Percentiles rank a stretch among this genome's conserved stretches.
Conservation (phyloP, 805 yeast genomes). For the Scheffersomyces spartinae region DNA sequence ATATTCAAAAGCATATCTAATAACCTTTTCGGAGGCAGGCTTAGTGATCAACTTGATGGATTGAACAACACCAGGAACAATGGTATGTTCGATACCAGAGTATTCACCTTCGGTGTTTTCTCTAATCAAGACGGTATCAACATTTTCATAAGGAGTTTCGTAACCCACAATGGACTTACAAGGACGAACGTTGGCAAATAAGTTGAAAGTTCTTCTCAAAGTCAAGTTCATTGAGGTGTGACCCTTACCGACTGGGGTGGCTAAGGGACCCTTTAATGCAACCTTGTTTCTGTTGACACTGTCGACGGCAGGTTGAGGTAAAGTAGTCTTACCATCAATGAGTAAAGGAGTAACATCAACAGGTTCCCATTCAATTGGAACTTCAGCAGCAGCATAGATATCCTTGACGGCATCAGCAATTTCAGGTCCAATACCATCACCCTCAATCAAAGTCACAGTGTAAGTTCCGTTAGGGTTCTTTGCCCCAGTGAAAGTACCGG, state of each 20-base stretch:
- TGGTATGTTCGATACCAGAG: conserved; percentile 97
- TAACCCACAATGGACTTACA: conserved; percentile 89
- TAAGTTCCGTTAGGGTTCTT: conserved; percentile 72
- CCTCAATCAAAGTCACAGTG: conserved; percentile 92
- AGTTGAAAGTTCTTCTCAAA: conserved; percentile 89
- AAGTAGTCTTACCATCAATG: conserved; percentile 84
- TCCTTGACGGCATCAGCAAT: conserved; percentile 90
- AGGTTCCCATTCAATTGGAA: conserved; percentile 95
- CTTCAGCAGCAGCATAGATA: conserved; percentile 87
- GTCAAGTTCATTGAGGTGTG: conserved; percentile 96
- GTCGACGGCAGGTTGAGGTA: conserved; percentile 86
- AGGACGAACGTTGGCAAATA: conserved; percentile 96
- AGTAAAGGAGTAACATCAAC: conserved; percentile 93
- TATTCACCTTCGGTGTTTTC: conserved; percentile 99
- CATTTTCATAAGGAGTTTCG: conserved; percentile 82
- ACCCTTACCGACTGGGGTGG: conserved; percentile 98
- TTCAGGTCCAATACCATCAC: conserved; percentile 97
- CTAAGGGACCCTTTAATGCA: conserved; percentile 96
- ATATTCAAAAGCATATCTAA: conserved; percentile 94
- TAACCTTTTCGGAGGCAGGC: conserved; percentile 92
- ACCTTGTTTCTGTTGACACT: conserved; percentile 87
- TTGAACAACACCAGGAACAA: conserved; percentile 97
- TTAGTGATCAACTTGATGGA: conserved; percentile 94
- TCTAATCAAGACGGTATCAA: conserved; percentile 92
- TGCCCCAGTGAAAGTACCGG: conserved; percentile 53